These are phyloP conservation scores for Aphanomyces invadans DNA, from an alignment of 352 stramenopile species.

Conservation along the genomic window DNA sequence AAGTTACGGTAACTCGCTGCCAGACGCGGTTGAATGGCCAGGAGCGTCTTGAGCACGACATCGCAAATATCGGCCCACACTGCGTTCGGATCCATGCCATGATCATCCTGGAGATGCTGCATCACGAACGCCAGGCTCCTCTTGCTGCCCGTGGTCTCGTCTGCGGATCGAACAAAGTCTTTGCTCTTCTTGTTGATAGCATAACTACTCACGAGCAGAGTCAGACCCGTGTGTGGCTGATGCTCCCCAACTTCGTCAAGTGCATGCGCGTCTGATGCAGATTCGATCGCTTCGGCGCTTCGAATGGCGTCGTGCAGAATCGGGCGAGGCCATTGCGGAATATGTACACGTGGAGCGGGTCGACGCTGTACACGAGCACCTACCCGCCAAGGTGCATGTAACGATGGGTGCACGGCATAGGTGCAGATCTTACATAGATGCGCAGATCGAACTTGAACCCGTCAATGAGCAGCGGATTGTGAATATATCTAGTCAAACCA, in stretches of 20 bases:
- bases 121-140: constrained; percentile 34
- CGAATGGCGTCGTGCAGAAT: constrained; percentile 56
- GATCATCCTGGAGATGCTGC: constrained; percentile 28
- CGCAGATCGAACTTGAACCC: constrained; percentile 92
- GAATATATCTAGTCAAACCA: constrained; percentile 72
- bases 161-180: constrained; percentile 28
- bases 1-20: constrained; percentile 38
- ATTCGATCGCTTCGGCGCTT: constrained; percentile 34
- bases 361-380: constrained; percentile 38
- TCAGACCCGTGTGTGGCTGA: too few relatives aligned
- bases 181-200: constrained; percentile 44
- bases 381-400: too few relatives aligned
- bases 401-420: not conserved
- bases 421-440: constrained; percentile 79
- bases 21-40: constrained; percentile 36
- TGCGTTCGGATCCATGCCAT: constrained; percentile 25
- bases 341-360: constrained; percentile 75
- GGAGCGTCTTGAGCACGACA: constrained; percentile 41
- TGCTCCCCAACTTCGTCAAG: constrained; percentile 49
- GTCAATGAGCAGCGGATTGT: constrained; percentile 87
- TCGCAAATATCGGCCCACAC: constrained; percentile 37
- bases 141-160: constrained; percentile 34
- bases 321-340: constrained; percentile 81
- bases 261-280: constrained; percentile 41
- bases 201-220: constrained; percentile 30